A percentile compares a stretch with the other conserved stretches of the same genome.
Evolutionary conservation across 108 stramenopile genomes (phyloP).

Genomic region (Cyclotella choctawhatcheeana): DNA sequence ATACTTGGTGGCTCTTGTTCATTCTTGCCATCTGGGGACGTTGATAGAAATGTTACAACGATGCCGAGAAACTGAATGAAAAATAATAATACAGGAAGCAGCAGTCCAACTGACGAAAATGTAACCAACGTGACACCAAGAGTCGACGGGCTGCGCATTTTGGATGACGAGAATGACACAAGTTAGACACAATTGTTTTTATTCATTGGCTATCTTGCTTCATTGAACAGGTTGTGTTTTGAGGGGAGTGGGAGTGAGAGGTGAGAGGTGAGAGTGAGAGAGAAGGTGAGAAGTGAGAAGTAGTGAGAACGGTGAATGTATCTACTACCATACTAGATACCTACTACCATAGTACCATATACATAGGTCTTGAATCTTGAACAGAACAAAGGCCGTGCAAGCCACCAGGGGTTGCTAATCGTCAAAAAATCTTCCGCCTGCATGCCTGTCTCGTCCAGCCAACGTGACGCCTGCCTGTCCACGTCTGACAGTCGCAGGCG

Average conservation of each 20-base stretch:
- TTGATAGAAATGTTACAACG: neutral
- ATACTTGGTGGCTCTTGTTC: neutral
- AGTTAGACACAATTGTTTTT: no score
- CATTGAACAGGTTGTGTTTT: neutral
- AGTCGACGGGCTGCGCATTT: constrained; percentile 6
- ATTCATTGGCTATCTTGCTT: neutral
- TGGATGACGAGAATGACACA: no score
- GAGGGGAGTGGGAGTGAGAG: neutral
- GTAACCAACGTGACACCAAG: neutral
- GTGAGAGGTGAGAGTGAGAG: no score
- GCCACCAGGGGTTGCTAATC: no score
- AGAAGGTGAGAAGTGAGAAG: neutral
- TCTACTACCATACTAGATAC: neutral
- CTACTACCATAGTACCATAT: neutral
- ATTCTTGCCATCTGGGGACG: no score
- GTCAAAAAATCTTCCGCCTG: no score
- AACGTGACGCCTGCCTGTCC: no score
- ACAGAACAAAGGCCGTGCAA: no score
- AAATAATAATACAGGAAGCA: neutral
- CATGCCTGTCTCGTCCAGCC: no score
- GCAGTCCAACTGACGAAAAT: neutral
- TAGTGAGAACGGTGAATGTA: neutral
- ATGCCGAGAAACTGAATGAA: neutral
- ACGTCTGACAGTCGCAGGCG: no score
- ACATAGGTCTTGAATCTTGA: no score